These are phyloP conservation scores for Moesziomyces parantarcticus DNA, from an alignment of 1,284 basidiomycete species.

Conservation along the genomic window DNA sequence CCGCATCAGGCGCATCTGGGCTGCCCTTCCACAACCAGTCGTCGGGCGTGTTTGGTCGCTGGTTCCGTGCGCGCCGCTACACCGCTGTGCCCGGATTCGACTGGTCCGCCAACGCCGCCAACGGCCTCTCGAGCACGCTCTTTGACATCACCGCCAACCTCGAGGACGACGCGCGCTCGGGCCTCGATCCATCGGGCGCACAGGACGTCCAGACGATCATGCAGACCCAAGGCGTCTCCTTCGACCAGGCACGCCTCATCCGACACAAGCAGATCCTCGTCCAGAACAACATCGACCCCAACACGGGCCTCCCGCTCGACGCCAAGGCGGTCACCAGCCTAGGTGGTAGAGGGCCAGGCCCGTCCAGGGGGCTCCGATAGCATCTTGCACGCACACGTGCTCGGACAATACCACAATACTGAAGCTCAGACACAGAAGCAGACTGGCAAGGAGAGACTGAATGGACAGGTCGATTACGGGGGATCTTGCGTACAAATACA, in stretches of 20 bases:
- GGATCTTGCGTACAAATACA: constrained; percentile 9
- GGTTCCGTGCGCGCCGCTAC: constrained; percentile 14
- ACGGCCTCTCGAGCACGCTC: constrained; percentile 51
- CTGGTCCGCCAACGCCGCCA: constrained; percentile 39
- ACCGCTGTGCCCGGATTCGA: constrained; percentile 25
- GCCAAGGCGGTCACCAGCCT: constrained; percentile 61
- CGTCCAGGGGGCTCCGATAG: not conserved
- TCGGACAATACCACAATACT: not conserved
- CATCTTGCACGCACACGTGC: not conserved
- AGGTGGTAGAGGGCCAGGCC: constrained; percentile 9
- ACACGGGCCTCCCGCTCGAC: constrained; percentile 62
- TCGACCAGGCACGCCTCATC: constrained; percentile 64
- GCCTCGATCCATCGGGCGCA: constrained; percentile 57
- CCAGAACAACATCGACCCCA: constrained; percentile 61
- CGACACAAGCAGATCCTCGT: constrained; percentile 54
- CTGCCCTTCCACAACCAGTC: not conserved
- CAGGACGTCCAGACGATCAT: constrained; percentile 59
- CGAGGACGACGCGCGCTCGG: constrained; percentile 48
- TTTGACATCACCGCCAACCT: constrained; percentile 65
- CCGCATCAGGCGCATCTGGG: not conserved
- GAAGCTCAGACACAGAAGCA: not conserved
- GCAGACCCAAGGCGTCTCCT: constrained; percentile 48
- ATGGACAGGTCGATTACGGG: not conserved
- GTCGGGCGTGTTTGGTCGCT: constrained; percentile 2
- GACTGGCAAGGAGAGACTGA: not conserved